Base-by-base conservation (phyloP, 352 stramenopile genomes). In the Globisporangium paroecandrum region DNA sequence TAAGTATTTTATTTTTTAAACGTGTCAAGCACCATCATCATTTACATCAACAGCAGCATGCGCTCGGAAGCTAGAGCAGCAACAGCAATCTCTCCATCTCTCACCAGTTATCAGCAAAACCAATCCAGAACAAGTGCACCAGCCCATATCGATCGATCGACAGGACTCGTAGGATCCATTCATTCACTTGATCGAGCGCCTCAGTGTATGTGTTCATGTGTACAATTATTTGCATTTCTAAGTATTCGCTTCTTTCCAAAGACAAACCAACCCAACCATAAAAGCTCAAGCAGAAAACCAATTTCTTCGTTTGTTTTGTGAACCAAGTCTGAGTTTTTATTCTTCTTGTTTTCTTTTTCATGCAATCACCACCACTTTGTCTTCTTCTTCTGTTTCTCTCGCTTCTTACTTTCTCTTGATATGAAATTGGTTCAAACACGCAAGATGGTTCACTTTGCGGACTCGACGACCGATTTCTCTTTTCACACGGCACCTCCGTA, bases 401-500 rank as follows among this genome's bases (percentile, higher is more conserved):
- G 3, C 61, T 22, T 54, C 36, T 53, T 24, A 9, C 8, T 56
- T 18, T 36, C 9, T 54, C n/a, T 51, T 15, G 10, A 24, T n/a
- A 22, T 60, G 55, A 49, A 46, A 62, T 49, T 62, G 56, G 32
- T 32, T 49, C 36, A 15, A 22, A 61, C n/a, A 49, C n/a, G 56
- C 32, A 49, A 49, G 29, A 49, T 43, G 58, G 15, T 36, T n/a
- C 32, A n/a, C 36, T 2, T 15, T 2, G 32, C 18, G 18, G 15
- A 1, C 12, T 2, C 4, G 27, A 32, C 13, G 34, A 47, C 6
- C 10, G 36, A 46, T 38, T 43, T 18, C 47, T 3, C 41, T n/a
- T 49, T 66, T 88, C 90, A 95, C 18, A 94, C 83, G 36, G 83
- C 79, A 5, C 72, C 79, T 27, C 87, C 84, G 68, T 91, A 93